Evolutionary conservation across 176 grass and related monocot species (phyloP).

Genomic region (Coix lacrymajobi): DNA sequence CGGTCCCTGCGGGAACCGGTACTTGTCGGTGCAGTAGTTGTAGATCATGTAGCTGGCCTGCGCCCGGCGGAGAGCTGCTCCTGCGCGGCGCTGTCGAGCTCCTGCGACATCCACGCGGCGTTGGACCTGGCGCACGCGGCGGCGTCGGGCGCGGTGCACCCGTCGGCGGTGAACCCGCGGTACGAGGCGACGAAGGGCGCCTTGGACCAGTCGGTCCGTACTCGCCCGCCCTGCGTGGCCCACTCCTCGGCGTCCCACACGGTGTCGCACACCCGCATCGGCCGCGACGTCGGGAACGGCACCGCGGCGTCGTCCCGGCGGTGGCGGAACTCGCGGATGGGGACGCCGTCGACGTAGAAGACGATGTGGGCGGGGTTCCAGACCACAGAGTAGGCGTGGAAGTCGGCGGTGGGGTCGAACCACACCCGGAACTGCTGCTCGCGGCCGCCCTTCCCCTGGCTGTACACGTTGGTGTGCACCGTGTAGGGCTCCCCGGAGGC

Average conservation of each 20-base stretch:
- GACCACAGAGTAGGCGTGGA: constrained; percentile 60
- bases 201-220: too few relatives aligned
- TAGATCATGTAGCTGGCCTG: constrained; percentile 76
- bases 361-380: constrained; percentile 65
- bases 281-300: constrained; percentile 45
- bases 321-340: constrained; percentile 64
- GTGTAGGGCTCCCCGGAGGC: constrained; percentile 62
- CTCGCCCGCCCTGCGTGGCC: too few relatives aligned
- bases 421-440: constrained; percentile 88
- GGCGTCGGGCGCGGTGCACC: too few relatives aligned
- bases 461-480: constrained; percentile 77
- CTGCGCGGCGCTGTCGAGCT: too few relatives aligned
- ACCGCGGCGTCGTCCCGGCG: constrained; percentile 31
- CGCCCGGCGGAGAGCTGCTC: constrained; percentile 27
- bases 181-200: too few relatives aligned
- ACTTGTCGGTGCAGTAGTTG: constrained; percentile 67
- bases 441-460: constrained; percentile 57
- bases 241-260: constrained; percentile 70
- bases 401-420: constrained; percentile 73
- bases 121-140: too few relatives aligned
- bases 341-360: too few relatives aligned
- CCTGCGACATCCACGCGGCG: too few relatives aligned
- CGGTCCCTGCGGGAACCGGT: constrained; percentile 51
- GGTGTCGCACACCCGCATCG: constrained; percentile 60
- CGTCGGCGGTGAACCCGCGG: too few relatives aligned